Percentiles rank a stretch among this genome's conserved stretches.
Evolutionary conservation across 495 filamentous ascomycete species (phyloP).

Genomic region (Aspergillus ellipticus): DNA sequence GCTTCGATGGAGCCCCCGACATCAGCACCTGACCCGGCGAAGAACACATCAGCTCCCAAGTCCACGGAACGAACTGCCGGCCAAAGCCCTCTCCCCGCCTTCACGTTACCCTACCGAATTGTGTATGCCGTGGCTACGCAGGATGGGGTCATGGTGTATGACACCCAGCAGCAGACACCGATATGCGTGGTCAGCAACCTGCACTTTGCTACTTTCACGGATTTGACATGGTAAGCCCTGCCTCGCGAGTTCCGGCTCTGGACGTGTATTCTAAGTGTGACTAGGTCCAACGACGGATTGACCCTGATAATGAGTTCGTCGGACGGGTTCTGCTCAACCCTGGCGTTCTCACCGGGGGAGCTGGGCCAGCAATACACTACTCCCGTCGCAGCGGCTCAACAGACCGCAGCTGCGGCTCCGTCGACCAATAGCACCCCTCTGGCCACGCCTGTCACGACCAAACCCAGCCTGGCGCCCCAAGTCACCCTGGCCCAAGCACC

Average conservation of each 20-base stretch:
- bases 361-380: conserved; percentile 82
- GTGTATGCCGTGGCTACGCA: conserved; percentile 97
- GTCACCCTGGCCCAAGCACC: conserved; percentile 43
- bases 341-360: conserved; percentile 81
- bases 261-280: conserved; percentile 21
- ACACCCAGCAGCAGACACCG: conserved; percentile 94
- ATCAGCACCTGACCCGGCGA: conserved; percentile 40
- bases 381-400: conserved; percentile 51
- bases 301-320: conserved; percentile 95
- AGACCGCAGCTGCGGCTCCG: conserved; percentile 37
- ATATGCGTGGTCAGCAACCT: conserved; percentile 92
- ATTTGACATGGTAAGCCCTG: conserved; percentile 78
- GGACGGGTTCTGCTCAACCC: conserved; percentile 92
- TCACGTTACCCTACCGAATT: conserved; percentile 86
- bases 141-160: conserved; percentile 93
- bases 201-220: conserved; percentile 95
- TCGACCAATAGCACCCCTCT: conserved; percentile 59
- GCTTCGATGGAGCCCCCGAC: conserved; percentile 81
- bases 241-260: background rate
- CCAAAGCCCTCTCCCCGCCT: conserved; percentile 62
- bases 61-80: conserved; percentile 49
- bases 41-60: conserved; percentile 48
- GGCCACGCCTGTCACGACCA: conserved; percentile 7
- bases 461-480: conserved; percentile 39
- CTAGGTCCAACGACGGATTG: conserved; percentile 85